phyloP scores from a whole-genome alignment of 1,284 basidiomycete genomes.

The Puccinia coronata region DNA sequence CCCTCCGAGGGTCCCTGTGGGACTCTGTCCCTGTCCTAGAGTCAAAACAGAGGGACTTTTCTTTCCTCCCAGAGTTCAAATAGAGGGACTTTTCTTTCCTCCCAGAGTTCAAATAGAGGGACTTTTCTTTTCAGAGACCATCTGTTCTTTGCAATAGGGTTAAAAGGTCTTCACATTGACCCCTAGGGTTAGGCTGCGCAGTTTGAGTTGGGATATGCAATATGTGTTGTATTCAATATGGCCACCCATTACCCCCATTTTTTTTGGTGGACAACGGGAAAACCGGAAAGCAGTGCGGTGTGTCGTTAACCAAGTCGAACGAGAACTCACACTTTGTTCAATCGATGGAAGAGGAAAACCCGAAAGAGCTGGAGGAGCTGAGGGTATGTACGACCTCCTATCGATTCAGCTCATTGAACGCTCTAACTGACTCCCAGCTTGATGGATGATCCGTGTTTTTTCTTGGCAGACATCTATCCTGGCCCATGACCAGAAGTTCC shows the following conservation, averaged over 20 bases:
- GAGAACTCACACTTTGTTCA: not conserved
- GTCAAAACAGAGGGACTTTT: too few species aligned
- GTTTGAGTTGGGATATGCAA: not conserved
- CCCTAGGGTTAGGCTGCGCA: too few species aligned
- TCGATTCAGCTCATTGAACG: not conserved
- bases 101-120: too few species aligned
- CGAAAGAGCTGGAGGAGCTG: not conserved
- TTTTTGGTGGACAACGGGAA: not conserved
- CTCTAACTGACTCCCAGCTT: not conserved
- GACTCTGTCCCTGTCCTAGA: too few species aligned
- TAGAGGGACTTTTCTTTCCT: too few species aligned
- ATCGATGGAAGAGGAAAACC: not conserved
- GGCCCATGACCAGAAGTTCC: slow-evolving; percentile 34
- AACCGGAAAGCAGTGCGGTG: not conserved
- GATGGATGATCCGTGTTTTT: not conserved
- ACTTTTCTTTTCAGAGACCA: too few species aligned
- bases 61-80: too few species aligned
- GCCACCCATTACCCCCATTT: not conserved
- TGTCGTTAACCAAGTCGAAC: not conserved
- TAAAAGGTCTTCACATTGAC: too few species aligned
- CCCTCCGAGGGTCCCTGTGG: too few species aligned
- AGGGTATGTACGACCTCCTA: not conserved
- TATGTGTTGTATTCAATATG: slow-evolving; percentile 8
- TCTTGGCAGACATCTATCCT: slow-evolving; percentile 17
- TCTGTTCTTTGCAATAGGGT: too few species aligned